phyloP scores from a whole-genome alignment of 2,329 filamentous ascomycete genomes.

The Metarhizium robertsii region DNA sequence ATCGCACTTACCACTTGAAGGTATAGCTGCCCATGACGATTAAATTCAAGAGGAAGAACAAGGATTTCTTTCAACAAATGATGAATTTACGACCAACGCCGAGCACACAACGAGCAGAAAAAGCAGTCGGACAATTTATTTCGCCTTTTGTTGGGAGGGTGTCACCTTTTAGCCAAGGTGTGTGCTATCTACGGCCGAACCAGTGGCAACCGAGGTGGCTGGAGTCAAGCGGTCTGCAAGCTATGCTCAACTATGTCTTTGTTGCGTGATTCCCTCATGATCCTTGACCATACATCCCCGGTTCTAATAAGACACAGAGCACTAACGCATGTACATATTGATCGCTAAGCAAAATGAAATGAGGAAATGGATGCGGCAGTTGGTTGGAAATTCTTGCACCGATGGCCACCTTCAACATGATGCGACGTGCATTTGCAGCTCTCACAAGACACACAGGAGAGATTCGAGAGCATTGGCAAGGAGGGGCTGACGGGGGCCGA shows the following conservation, averaged over 20 bases:
- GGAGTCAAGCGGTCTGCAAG: neutral
- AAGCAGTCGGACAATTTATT: neutral
- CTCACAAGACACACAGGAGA: neutral
- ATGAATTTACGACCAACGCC: neutral
- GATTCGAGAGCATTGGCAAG: neutral
- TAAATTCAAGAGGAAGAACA: constrained; percentile 4
- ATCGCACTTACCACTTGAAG: constrained; percentile 55
- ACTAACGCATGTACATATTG: neutral
- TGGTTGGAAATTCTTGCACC: neutral
- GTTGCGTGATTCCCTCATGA: neutral
- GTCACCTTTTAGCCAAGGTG: neutral
- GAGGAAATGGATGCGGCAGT: neutral
- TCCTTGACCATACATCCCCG: neutral
- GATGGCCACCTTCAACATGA: neutral
- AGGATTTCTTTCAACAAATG: neutral
- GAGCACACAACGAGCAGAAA: neutral
- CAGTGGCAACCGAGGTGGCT: neutral
- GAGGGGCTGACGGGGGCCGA: neutral
- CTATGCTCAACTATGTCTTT: neutral
- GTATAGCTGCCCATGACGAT: constrained; percentile 54
- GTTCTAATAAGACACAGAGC: neutral
- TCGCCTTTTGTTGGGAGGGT: neutral
- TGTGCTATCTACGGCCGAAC: neutral
- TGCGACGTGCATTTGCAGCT: neutral
- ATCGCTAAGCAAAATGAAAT: neutral